Base-by-base conservation (phyloP, 2,329 filamentous ascomycete species). In the Penicillium sp. region DNA sequence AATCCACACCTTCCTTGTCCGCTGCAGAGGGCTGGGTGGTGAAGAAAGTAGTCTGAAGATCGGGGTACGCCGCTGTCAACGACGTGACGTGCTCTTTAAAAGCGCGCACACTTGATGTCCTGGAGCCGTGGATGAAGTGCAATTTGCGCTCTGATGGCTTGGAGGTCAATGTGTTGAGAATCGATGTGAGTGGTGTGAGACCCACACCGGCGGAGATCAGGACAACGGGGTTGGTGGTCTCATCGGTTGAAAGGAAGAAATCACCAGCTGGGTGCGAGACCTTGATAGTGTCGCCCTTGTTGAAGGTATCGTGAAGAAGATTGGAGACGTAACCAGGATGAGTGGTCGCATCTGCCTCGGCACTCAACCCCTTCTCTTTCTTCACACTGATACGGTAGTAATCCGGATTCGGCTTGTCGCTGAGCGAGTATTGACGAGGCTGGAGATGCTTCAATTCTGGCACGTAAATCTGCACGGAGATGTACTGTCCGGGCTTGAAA, bases 351-450 rank as follows among this genome's bases (percentile, higher is more conserved):
- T 73, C 49, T 1, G 79, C 74, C n/a, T 81, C 74, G 48, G 75
- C 48, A 48, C 80, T 75, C 14, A 84, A 67, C 4, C 85, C 86
- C 2, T 76, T 71, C 66, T 91, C 87, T 57, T 81, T 83, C 80
- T 90, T 90, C 55, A 92, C 82, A 49, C 83, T 89, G 73, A 91
- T 87, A 29, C 89, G 84, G 73, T 90, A 89, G 73, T 86, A 82
- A 49, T 84, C 79, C 9, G 80, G 75, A 2, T 78, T 77, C 2
- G 86, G 87, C 49, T 83, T 80, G 61, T 90, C 87, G 66, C 84
- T 88, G 59, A 92, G 80, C 26, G 87, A 90, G 75, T 91, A 92
- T 72, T 91, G 89, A 31, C 89, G 80, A 19, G 85, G 81, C 72
- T 92, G 89, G 62, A 80, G 74, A 68, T 85, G 80, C n/a, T 83